phyloP scores from a whole-genome alignment of 2,329 filamentous ascomycete genomes.

The Colletotrichum noveboracense region DNA sequence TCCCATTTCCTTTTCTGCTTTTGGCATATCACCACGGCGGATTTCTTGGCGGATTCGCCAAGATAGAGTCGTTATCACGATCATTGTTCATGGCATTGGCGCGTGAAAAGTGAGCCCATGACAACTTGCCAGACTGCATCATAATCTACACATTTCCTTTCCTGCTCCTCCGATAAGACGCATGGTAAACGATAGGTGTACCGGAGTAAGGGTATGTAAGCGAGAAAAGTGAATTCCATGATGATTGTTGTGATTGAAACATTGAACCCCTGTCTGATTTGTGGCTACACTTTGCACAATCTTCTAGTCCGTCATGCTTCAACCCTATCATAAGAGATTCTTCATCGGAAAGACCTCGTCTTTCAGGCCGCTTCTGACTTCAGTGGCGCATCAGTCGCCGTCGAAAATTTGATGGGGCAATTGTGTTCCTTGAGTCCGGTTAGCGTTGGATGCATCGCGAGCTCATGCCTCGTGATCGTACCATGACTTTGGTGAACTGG shows the following conservation, averaged over 20 bases:
- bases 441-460: rapidly evolving
- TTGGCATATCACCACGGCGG: not conserved
- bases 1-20: not conserved
- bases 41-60: not conserved
- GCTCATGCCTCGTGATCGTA: not conserved
- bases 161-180: not conserved
- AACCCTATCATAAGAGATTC: not conserved
- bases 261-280: not conserved
- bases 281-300: no score
- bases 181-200: not conserved
- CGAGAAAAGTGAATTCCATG: not conserved
- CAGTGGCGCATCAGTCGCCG: not conserved
- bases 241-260: not conserved
- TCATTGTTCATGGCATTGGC: not conserved
- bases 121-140: not conserved
- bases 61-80: not conserved
- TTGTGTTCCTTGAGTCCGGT: not conserved
- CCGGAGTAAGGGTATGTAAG: not conserved
- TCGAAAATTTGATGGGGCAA: not conserved
- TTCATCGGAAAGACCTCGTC: rapidly evolving
- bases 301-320: not conserved
- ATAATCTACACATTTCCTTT: not conserved
- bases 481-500: not conserved
- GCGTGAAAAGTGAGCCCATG: not conserved
- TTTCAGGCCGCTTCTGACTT: rapidly evolving